These are phyloP conservation scores for Colletotrichum incanum DNA, from an alignment of 2,329 filamentous ascomycete species.

Conservation along the genomic window DNA sequence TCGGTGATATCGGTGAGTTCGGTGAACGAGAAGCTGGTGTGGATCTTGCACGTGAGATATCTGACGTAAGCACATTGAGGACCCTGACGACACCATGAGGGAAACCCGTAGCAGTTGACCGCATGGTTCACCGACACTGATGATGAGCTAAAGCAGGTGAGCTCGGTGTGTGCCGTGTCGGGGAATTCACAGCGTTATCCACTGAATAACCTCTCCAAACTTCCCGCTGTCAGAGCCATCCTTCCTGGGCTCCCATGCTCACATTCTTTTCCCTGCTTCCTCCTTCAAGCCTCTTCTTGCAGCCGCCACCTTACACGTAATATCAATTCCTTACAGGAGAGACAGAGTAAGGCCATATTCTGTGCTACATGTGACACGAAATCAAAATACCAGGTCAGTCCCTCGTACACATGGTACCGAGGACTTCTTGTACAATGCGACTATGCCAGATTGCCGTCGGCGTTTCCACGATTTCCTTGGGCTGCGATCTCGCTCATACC, in stretches of 20 bases:
- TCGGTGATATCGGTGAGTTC: slow-evolving; percentile 41
- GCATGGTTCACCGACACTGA: not conserved
- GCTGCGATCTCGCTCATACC: slow-evolving; percentile 12
- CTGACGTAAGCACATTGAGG: not conserved
- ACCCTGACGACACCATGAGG: not conserved
- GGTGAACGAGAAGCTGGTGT: slow-evolving; percentile 36
- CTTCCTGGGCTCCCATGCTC: slow-evolving; percentile 27
- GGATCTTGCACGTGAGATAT: not conserved
- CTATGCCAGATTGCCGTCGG: slow-evolving; percentile 40
- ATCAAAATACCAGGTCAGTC: slow-evolving; percentile 9
- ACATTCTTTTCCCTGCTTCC: not conserved
- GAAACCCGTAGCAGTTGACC: not conserved
- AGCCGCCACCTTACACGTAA: not conserved
- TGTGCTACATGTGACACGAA: not conserved
- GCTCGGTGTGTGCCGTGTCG: slow-evolving; percentile 13
- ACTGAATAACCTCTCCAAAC: slow-evolving; percentile 40
- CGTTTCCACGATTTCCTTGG: slow-evolving; percentile 12
- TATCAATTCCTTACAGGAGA: not conserved
- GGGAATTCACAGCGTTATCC: slow-evolving; percentile 33
- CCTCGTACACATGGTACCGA: slow-evolving; percentile 33
- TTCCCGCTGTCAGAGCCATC: slow-evolving; percentile 39
- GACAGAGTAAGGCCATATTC: not conserved
- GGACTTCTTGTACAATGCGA: slow-evolving; percentile 30
- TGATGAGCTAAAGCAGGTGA: not conserved
- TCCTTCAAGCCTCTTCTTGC: not conserved